Evolutionary conservation across 208 protist genomes (phyloP).

Genomic region (Entamoeba moshkovskii): DNA sequence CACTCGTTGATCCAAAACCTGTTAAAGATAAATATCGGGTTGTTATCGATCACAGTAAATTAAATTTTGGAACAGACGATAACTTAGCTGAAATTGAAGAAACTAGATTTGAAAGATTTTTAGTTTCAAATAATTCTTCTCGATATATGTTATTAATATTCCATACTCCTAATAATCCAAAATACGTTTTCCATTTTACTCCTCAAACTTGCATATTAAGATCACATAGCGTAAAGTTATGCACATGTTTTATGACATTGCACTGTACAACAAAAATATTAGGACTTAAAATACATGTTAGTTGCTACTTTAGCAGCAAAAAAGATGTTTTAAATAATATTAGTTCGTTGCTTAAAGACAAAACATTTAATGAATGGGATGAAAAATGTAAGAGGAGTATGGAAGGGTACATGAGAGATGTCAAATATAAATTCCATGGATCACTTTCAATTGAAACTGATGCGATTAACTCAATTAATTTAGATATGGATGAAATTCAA

Average conservation of each 20-base stretch:
- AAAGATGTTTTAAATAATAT: neutral
- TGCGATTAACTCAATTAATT: neutral
- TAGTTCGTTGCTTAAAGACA: neutral
- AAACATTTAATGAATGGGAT: neutral
- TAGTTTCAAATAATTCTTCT: neutral
- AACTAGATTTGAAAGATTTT: neutral
- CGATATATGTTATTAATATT: neutral
- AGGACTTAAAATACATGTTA: neutral
- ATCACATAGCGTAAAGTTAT: neutral
- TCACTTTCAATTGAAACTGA: neutral
- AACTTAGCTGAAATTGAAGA: neutral
- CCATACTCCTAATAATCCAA: neutral
- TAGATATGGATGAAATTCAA: neutral
- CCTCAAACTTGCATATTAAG: neutral
- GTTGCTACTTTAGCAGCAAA: neutral
- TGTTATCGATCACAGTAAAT: neutral
- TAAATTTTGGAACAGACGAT: neutral
- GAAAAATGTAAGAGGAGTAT: neutral
- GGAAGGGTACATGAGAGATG: neutral
- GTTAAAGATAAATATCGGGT: neutral
- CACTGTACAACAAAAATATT: neutral
- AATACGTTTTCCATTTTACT: neutral
- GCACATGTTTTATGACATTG: neutral
- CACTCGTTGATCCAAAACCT: neutral
- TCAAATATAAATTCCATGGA: neutral